Conservation (phyloP, 768 basidiomycete genomes). For the Nidula microcarpa region DNA sequence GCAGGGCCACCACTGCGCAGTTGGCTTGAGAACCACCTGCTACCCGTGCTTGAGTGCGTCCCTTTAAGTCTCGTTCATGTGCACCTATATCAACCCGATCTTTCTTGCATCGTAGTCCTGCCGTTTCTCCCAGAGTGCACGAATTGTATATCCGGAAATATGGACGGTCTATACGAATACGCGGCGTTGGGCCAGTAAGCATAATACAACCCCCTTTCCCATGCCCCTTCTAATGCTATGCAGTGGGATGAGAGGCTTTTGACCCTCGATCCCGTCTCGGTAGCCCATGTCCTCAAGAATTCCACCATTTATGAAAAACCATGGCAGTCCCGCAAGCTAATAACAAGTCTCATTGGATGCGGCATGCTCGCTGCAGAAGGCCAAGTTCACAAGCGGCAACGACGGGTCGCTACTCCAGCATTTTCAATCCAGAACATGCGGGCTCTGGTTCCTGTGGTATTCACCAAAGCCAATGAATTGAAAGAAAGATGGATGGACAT, state of each 20-base stretch:
- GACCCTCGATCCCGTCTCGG: conserved; percentile 74
- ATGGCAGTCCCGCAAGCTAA: conserved; percentile 69
- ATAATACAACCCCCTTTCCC: not conserved
- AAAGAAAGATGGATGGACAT: conserved; percentile 58
- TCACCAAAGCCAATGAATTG: conserved; percentile 62
- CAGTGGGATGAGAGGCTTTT: conserved; percentile 81
- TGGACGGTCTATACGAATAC: conserved; percentile 67
- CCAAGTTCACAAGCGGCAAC: conserved; percentile 73
- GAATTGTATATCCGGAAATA: conserved; percentile 53
- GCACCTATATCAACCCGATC: conserved; percentile 1
- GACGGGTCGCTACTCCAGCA: conserved; percentile 72
- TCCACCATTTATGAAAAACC: conserved; percentile 80
- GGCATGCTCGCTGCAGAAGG: conserved; percentile 84
- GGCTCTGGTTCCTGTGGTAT: conserved; percentile 67
- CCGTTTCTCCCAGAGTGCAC: conserved; percentile 49
- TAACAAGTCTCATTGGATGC: conserved; percentile 76
- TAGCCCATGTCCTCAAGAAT: conserved; percentile 73
- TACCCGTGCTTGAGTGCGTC: conserved; percentile 55
- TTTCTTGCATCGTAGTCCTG: conserved; percentile 35
- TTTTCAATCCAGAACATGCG: conserved; percentile 80
- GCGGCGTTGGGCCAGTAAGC: conserved; percentile 67
- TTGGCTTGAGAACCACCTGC: conserved; percentile 53
- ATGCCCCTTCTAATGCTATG: not conserved
- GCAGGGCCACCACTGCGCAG: conserved; percentile 56
- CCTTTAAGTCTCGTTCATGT: not conserved